Conservation (phyloP, 2,329 filamentous ascomycete species). For the Aureobasidium sp. region DNA sequence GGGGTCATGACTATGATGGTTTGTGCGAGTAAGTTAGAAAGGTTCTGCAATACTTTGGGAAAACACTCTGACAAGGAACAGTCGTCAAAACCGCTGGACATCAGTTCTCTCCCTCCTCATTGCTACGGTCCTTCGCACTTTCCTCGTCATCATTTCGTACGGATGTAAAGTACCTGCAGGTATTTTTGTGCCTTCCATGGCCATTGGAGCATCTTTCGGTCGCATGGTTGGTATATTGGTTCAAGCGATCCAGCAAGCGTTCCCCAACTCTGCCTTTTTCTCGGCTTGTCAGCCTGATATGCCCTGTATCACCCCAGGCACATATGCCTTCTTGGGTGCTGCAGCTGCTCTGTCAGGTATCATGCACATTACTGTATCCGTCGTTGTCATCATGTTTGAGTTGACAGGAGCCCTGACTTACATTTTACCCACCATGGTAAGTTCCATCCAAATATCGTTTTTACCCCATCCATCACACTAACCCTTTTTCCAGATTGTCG, state of each 20-base stretch:
- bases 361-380: constrained; percentile 95
- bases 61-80: constrained; percentile 20
- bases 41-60: neutral
- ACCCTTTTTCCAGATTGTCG: constrained; percentile 57
- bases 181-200: constrained; percentile 98
- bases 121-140: constrained; percentile 70
- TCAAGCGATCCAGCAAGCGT: constrained; percentile 75
- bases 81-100: constrained; percentile 57
- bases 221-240: constrained; percentile 91
- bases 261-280: constrained; percentile 78
- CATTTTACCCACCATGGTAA: constrained; percentile 86
- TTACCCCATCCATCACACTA: neutral
- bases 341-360: constrained; percentile 88
- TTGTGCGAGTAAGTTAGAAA: constrained; percentile 61
- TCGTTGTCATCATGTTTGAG: constrained; percentile 99
- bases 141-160: constrained; percentile 90
- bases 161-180: constrained; percentile 96
- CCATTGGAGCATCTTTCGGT: constrained; percentile 88
- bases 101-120: constrained; percentile 71
- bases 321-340: constrained; percentile 90
- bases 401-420: constrained; percentile 95
- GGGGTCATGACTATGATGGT: constrained; percentile 76
- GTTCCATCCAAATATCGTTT: constrained; percentile 16
- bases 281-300: constrained; percentile 80
- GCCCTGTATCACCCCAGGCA: constrained; percentile 93